Conservation (phyloP, 1,284 basidiomycete genomes). For the Ceratobasidium theobromae region DNA sequence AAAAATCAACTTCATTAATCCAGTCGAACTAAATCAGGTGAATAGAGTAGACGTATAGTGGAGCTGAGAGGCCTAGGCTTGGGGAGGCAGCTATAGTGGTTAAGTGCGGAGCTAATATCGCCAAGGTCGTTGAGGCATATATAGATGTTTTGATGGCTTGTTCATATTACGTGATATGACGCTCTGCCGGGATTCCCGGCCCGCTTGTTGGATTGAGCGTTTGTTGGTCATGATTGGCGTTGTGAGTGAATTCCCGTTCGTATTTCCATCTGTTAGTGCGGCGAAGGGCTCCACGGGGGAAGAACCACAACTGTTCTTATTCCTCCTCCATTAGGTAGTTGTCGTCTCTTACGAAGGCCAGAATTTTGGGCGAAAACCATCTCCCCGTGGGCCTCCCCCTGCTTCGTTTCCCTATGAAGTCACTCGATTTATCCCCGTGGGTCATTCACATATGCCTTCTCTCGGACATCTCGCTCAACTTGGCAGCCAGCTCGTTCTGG, state of each 20-base stretch:
- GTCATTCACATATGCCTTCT: conserved; percentile 7
- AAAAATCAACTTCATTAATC: too few relatives aligned
- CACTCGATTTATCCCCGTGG: conserved; percentile 30
- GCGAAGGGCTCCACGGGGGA: not conserved
- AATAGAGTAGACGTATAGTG: too few relatives aligned
- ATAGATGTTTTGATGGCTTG: too few relatives aligned
- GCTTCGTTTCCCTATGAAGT: conserved; percentile 19
- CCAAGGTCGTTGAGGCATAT: too few relatives aligned
- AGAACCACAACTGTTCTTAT: not conserved
- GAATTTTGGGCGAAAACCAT: not conserved
- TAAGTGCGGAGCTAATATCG: too few relatives aligned
- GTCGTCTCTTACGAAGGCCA: not conserved
- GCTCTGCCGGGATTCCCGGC: not conserved
- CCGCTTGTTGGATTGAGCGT: not conserved
- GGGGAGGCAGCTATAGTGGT: too few relatives aligned
- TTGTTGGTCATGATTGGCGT: not conserved
- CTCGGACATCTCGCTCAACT: conserved; percentile 23
- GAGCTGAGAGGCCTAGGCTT: too few relatives aligned
- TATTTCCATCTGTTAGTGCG: not conserved
- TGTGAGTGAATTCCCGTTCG: not conserved
- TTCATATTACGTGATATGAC: too few relatives aligned
- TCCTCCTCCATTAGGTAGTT: not conserved
- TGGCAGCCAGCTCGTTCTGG: conserved; percentile 1
- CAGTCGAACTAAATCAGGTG: too few relatives aligned
- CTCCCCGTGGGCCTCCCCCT: not conserved